phyloP scores from a whole-genome alignment of 352 stramenopile species.

The Blastocystis sp. region DNA sequence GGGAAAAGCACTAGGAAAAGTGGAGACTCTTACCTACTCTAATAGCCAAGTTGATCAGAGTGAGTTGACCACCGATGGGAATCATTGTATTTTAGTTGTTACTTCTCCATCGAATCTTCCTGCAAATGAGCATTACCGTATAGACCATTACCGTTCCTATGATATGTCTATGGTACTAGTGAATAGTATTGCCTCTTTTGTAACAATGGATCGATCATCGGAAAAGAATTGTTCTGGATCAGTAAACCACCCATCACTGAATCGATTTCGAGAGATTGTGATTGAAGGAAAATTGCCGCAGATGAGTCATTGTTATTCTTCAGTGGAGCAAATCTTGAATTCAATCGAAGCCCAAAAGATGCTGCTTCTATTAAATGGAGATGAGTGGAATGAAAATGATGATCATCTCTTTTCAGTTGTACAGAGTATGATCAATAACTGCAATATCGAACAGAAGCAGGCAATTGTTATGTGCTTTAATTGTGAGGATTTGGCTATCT shows the following conservation, averaged over 20 bases:
- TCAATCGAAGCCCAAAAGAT: background rate
- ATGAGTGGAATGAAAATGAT: background rate
- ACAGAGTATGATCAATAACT: background rate
- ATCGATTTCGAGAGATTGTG: constrained; percentile 7
- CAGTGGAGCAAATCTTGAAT: background rate
- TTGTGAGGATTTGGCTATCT: constrained; percentile 19
- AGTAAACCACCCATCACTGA: background rate
- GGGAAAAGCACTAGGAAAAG: background rate
- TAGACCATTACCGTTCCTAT: background rate
- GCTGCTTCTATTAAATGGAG: background rate
- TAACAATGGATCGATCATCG: no score
- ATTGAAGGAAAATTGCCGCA: background rate
- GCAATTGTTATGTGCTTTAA: background rate
- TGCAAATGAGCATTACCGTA: background rate
- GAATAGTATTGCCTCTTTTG: background rate
- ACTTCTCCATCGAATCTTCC: background rate
- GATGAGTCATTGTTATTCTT: background rate
- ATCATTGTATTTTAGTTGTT: background rate
- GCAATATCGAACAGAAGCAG: constrained; percentile 15
- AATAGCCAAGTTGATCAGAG: background rate
- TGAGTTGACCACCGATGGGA: background rate
- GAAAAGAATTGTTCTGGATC: background rate
- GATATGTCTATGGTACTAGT: background rate
- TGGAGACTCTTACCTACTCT: background rate
- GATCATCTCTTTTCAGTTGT: background rate